Percentiles rank a stretch among this genome's conserved stretches.
These are phyloP conservation scores for Fraxinus dipetala DNA, from an alignment of 305 asterid genomes.

Conservation along the genomic window DNA sequence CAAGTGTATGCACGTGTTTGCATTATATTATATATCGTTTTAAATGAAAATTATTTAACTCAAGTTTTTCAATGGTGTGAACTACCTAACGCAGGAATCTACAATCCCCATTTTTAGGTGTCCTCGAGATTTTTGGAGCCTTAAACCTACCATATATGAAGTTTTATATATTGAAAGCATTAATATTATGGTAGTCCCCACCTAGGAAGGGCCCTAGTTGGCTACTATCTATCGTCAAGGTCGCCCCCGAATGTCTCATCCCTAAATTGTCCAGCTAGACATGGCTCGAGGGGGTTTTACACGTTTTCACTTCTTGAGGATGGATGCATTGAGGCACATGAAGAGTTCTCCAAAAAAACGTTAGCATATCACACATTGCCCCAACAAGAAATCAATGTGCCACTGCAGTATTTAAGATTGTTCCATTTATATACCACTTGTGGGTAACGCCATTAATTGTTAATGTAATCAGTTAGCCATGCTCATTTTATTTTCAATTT, in stretches of 20 bases:
- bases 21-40: background rate
- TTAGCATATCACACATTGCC: background rate
- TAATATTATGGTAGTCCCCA: background rate
- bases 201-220: background rate
- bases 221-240: background rate
- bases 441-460: background rate
- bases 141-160: background rate
- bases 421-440: background rate
- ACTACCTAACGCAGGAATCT: background rate
- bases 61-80: background rate
- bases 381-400: background rate
- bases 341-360: conserved; percentile 9
- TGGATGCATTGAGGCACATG: conserved; percentile 23
- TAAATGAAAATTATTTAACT: background rate
- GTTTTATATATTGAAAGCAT: background rate
- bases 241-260: background rate
- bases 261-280: background rate
- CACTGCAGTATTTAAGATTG: background rate
- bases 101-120: background rate
- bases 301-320: background rate
- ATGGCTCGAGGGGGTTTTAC: background rate
- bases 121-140: background rate
- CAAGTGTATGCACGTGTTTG: background rate
- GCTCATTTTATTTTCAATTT: background rate
- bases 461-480: background rate